Conservation (phyloP, 805 yeast genomes). For the Lachancea sp. region DNA sequence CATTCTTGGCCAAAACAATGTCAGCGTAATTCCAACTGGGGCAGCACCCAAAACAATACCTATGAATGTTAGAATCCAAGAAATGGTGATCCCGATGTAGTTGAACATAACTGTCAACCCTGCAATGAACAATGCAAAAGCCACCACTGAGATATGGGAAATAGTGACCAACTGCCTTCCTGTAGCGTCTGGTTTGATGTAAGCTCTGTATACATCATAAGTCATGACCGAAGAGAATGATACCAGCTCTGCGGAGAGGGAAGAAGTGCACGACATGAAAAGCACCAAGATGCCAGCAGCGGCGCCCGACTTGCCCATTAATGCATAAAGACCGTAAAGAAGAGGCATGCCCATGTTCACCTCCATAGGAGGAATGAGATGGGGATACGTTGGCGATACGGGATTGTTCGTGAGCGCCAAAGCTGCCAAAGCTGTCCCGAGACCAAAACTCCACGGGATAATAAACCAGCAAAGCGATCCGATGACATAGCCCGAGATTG, state of each 20-base stretch:
- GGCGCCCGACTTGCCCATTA: constrained; percentile 35
- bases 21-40: constrained; percentile 26
- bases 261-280: constrained; percentile 36
- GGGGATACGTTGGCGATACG: constrained; percentile 35
- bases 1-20: constrained; percentile 26
- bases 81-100: constrained; percentile 33
- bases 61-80: constrained; percentile 25
- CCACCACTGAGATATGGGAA: constrained; percentile 29
- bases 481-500: constrained; percentile 29
- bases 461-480: constrained; percentile 32
- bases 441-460: constrained; percentile 29
- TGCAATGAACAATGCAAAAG: constrained; percentile 27
- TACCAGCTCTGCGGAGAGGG: constrained; percentile 35
- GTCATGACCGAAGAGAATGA: constrained; percentile 34
- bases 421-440: constrained; percentile 31
- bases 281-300: constrained; percentile 34
- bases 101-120: constrained; percentile 31
- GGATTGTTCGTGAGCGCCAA: constrained; percentile 27
- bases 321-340: constrained; percentile 23
- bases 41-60: constrained; percentile 35
- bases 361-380: constrained; percentile 29
- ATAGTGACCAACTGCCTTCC: constrained; percentile 30
- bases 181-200: constrained; percentile 33
- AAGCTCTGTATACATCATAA: constrained; percentile 33
- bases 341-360: constrained; percentile 35